A percentile compares a stretch with the other conserved stretches of the same genome.
phyloP scores from a whole-genome alignment of 805 yeast species.

The Candida piceae region DNA sequence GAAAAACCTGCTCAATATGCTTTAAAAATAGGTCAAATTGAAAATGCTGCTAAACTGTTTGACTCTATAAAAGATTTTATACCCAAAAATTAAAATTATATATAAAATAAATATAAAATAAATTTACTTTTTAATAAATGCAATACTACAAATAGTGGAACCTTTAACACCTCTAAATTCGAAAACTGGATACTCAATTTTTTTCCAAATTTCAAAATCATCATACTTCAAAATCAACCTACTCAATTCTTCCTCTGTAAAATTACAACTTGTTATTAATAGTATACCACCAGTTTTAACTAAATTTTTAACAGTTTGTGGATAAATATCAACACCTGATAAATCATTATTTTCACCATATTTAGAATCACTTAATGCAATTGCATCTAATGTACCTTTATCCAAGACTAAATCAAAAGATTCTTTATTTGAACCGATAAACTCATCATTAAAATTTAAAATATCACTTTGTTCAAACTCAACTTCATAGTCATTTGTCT shows the following conservation, averaged over 20 bases:
- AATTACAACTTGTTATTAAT: conserved; percentile 87
- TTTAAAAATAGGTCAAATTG: conserved; percentile 61
- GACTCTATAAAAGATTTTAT: conserved; percentile 41
- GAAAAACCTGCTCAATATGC: conserved; percentile 80
- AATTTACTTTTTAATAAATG: conserved; percentile 46
- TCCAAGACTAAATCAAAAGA: conserved; percentile 75
- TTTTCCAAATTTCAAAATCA: conserved; percentile 55
- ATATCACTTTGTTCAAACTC: conserved; percentile 68
- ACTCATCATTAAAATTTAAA: conserved; percentile 35
- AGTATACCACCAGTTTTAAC: conserved; percentile 57
- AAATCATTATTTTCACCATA: conserved; percentile 41
- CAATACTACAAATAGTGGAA: conserved; percentile 80
- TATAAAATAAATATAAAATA: neutral
- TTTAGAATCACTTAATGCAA: conserved; percentile 68
- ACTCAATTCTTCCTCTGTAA: conserved; percentile 74
- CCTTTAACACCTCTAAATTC: conserved; percentile 90
- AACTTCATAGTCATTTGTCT: conserved; percentile 32
- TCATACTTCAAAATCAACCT: conserved; percentile 40
- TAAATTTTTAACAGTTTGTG: conserved; percentile 50
- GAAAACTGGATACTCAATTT: conserved; percentile 72
- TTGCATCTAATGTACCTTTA: conserved; percentile 96
- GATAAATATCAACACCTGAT: conserved; percentile 56
- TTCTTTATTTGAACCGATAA: conserved; percentile 25
- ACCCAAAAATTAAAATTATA: conserved; percentile 11
- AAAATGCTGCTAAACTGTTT: conserved; percentile 52